A percentile compares a stretch with the other conserved stretches of the same genome.
Evolutionary conservation across 306 rosid species (phyloP).

Genomic region (Cicer yamashitae): DNA sequence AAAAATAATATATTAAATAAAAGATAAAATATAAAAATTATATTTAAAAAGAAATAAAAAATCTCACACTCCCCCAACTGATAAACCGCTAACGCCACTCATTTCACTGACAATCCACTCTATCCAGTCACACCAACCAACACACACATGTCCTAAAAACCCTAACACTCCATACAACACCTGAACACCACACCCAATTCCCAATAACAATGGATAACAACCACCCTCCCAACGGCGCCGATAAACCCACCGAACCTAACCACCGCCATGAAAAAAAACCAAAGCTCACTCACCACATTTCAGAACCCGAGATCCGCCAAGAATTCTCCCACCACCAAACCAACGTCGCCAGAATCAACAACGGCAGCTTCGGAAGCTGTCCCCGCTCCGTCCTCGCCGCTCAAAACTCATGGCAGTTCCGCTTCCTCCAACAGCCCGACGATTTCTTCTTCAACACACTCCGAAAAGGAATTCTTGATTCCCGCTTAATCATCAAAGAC

Average conservation of each 20-base stretch:
- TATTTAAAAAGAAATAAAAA: not conserved
- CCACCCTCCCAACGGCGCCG: conserved; percentile 50
- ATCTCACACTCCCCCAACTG: not conserved
- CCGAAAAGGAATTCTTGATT: conserved; percentile 43
- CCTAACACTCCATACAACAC: conserved; percentile 9
- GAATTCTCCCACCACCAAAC: conserved; percentile 67
- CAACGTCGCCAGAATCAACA: conserved; percentile 59
- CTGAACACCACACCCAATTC: conserved; percentile 3
- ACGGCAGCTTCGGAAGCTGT: conserved; percentile 75
- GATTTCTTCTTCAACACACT: conserved; percentile 57
- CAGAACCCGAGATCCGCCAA: conserved; percentile 43
- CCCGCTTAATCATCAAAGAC: conserved; percentile 49
- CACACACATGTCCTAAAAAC: conserved; percentile 8
- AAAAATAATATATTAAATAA: too few relatives aligned
- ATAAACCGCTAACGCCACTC: not conserved
- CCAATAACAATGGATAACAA: conserved; percentile 49
- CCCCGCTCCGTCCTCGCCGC: conserved; percentile 59
- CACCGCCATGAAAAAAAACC: conserved; percentile 45
- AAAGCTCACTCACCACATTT: conserved; percentile 28
- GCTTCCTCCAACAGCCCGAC: conserved; percentile 67
- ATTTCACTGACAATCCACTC: not conserved
- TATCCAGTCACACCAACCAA: conserved; percentile 12
- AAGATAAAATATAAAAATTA: too few relatives aligned
- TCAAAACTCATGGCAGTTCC: conserved; percentile 56
- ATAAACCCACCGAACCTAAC: not conserved